Evolutionary conservation across 805 yeast genomes (phyloP).

Genomic region (Sugiyamaella qingdaonensis): DNA sequence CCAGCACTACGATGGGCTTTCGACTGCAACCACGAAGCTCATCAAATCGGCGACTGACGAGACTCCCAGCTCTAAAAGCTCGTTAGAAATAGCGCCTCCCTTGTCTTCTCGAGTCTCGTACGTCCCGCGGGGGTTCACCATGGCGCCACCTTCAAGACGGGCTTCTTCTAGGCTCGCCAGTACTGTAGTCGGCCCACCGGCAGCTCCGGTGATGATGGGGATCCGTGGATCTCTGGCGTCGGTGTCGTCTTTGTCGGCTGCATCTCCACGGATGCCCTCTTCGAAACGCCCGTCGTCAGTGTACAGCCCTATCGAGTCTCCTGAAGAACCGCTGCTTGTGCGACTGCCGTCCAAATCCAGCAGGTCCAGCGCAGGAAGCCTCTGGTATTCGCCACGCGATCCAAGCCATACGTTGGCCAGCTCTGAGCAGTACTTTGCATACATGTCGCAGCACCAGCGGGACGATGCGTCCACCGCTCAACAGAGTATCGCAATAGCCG

Average conservation of each 20-base stretch:
- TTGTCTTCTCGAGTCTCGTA: not conserved
- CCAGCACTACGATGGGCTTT: not conserved
- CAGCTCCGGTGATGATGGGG: not conserved
- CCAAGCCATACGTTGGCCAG: not conserved
- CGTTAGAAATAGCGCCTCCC: not conserved
- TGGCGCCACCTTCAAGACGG: too few relatives aligned
- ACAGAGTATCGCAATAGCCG: not conserved
- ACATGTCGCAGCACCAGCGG: not conserved
- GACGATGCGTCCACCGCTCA: not conserved
- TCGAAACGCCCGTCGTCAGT: not conserved
- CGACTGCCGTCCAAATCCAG: not conserved
- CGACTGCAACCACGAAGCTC: not conserved
- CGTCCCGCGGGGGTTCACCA: not conserved
- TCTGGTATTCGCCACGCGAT: not conserved
- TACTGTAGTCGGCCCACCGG: not conserved
- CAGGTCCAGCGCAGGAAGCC: not conserved
- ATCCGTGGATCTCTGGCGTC: not conserved
- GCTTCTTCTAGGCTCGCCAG: not conserved
- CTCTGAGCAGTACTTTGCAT: not conserved
- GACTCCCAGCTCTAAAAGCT: not conserved
- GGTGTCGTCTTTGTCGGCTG: not conserved
- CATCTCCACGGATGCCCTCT: not conserved
- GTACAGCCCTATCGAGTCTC: not conserved
- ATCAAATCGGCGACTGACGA: not conserved
- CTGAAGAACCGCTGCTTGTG: not conserved